Evolutionary conservation across 2,329 filamentous ascomycete genomes (phyloP), one percentile per base, ranked within the genome.

Genomic region (Leptographium wingfieldii): DNA sequence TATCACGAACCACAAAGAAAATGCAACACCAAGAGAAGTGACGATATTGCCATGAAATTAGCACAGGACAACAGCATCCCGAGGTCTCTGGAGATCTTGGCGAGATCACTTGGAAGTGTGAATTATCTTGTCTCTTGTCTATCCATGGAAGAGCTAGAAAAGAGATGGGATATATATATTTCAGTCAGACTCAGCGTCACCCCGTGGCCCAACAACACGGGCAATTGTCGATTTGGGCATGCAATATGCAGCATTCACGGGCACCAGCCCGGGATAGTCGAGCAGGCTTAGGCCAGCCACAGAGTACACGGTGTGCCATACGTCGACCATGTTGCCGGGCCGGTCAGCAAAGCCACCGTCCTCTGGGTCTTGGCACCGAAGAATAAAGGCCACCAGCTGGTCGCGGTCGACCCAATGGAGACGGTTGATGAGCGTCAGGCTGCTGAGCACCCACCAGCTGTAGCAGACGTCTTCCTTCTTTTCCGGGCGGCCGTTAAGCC

Each of bases 381-480:
- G 74, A 59, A 99, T 96, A 73, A 96, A 99, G 29, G 73, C 72
- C 57, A 85, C 80, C 67, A 99, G 80, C 69, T 89, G 88, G 60
- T 85, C 79, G 56, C 85, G 82, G 74, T 99, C 90, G 69, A 99
- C 95, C 94, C 94, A 99, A 71, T 96, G 89, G 58, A 91, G 80
- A 59, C 86, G 85, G 59, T 81, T 85, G 66, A 99, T 88, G 80
- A 97, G 96, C 54, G 88, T 86, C 66, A 99, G 76, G 70, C 92
- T 96, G 69, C 89, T 92, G 69, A 92, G 76, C 53, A 97, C 94
- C 94, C 94, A 99, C 94, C 94, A 99, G 71, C 90, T 96, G 74
- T 99, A 99, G 75, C 94, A 99, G 16, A 96, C 92, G 71, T 99
- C 94, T 70, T 96, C 92, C 63, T 88, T 76, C 77, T 99, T 99